A percentile compares a stretch with the other conserved stretches of the same genome.
phyloP scores from a whole-genome alignment of 352 stramenopile genomes.

The Phytophthora pluvialis region DNA sequence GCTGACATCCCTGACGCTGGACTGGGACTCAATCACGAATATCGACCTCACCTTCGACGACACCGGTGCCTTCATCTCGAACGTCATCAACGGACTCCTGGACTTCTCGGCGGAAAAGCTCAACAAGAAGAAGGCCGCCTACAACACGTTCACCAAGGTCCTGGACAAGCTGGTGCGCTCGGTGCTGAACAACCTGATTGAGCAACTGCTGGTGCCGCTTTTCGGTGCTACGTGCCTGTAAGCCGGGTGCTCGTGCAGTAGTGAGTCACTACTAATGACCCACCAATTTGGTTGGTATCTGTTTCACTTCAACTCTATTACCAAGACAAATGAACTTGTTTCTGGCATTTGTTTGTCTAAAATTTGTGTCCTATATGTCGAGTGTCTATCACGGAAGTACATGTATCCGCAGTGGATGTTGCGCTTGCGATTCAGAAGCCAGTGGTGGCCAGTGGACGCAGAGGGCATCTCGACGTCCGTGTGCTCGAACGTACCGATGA shows the following conservation, averaged over 20 bases:
- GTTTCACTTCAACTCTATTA: neutral
- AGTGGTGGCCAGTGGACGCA: too few species aligned
- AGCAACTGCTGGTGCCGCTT: conserved; percentile 39
- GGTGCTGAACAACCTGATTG: conserved; percentile 58
- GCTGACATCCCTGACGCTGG: conserved; percentile 38
- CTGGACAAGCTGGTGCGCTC: conserved; percentile 51
- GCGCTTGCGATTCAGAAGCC: too few species aligned
- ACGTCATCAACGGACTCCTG: conserved; percentile 57
- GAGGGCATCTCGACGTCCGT: too few species aligned
- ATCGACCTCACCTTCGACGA: conserved; percentile 55
- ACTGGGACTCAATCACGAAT: conserved; percentile 55
- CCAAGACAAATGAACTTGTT: neutral
- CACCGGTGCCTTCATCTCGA: conserved; percentile 47
- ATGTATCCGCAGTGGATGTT: too few species aligned
- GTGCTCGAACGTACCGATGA: too few species aligned
- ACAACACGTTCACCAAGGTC: conserved; percentile 55
- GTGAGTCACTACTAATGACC: neutral
- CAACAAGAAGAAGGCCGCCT: conserved; percentile 70
- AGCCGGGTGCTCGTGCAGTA: neutral
- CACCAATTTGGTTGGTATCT: neutral
- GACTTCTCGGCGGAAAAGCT: conserved; percentile 53
- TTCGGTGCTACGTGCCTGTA: conserved; percentile 57
- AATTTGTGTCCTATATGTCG: too few species aligned
- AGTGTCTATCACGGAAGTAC: too few species aligned
- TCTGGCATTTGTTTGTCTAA: neutral